These are phyloP conservation scores for Gossypium trilobum DNA, from an alignment of 441 rosid species.

Conservation along the genomic window DNA sequence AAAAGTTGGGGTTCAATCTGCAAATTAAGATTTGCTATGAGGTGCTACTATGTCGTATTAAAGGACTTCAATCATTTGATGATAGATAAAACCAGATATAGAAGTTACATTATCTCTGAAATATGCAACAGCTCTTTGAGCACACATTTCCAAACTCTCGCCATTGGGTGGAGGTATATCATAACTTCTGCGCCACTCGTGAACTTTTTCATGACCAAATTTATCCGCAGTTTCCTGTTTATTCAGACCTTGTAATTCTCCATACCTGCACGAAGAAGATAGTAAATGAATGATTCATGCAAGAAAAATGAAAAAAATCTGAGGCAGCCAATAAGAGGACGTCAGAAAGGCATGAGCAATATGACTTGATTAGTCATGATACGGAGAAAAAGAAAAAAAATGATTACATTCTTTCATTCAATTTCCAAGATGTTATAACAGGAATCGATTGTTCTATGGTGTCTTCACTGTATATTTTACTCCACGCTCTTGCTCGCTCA, in stretches of 20 bases:
- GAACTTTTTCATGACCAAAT: slow-evolving; percentile 82
- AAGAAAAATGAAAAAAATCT: background rate
- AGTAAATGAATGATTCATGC: background rate
- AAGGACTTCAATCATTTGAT: background rate
- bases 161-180: slow-evolving; percentile 94
- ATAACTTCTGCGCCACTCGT: slow-evolving; percentile 95
- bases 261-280: slow-evolving; percentile 49
- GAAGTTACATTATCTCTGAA: slow-evolving; percentile 61
- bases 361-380: background rate
- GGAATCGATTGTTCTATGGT: slow-evolving; percentile 72
- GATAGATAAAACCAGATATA: background rate
- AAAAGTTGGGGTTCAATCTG: slow-evolving; percentile 86
- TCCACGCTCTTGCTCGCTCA: slow-evolving; percentile 78
- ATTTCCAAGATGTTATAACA: slow-evolving; percentile 78
- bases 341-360: background rate
- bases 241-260: slow-evolving; percentile 89
- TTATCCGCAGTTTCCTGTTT: slow-evolving; percentile 88
- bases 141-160: slow-evolving; percentile 97
- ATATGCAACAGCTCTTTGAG: slow-evolving; percentile 89
- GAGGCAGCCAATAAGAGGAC: background rate
- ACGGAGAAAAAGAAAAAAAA: background rate
- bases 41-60: slow-evolving; percentile 6
- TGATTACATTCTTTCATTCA: slow-evolving; percentile 89
- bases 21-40: background rate
- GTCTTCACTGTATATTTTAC: slow-evolving; percentile 77